Evolutionary conservation across 2,329 filamentous ascomycete genomes (phyloP).

Genomic region (Fusarium redolens): DNA sequence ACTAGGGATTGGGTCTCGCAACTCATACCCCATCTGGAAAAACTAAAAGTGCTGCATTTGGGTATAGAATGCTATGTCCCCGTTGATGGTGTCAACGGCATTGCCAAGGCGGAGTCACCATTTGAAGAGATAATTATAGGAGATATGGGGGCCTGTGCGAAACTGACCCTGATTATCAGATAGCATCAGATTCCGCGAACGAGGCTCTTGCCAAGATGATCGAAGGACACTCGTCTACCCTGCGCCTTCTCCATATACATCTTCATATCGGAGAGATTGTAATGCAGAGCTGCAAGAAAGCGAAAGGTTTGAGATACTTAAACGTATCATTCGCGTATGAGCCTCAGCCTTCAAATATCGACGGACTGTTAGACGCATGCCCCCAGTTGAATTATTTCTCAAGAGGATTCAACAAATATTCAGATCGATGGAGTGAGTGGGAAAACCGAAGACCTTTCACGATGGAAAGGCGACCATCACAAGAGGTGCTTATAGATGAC

Average conservation of each 20-base stretch:
- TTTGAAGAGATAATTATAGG: background rate
- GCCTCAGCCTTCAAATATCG: background rate
- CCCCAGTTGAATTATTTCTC: background rate
- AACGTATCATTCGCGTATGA: accelerated
- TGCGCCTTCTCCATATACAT: background rate
- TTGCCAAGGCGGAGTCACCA: background rate
- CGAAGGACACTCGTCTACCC: background rate
- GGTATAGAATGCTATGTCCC: accelerated
- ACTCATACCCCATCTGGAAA: background rate
- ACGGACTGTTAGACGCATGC: background rate
- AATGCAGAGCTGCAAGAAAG: background rate
- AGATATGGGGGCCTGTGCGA: accelerated
- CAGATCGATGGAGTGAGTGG: background rate
- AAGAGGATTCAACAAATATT: accelerated
- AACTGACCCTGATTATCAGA: accelerated
- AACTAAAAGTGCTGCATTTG: background rate
- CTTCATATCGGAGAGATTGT: background rate
- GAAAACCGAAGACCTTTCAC: background rate
- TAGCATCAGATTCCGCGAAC: background rate
- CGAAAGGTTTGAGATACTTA: background rate
- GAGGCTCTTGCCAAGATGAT: background rate
- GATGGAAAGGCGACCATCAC: accelerated
- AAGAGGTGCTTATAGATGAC: background rate
- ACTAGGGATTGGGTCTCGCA: background rate
- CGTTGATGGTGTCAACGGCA: background rate